phyloP scores from a whole-genome alignment of 306 rosid species.

The Fragaria ananassa region DNA sequence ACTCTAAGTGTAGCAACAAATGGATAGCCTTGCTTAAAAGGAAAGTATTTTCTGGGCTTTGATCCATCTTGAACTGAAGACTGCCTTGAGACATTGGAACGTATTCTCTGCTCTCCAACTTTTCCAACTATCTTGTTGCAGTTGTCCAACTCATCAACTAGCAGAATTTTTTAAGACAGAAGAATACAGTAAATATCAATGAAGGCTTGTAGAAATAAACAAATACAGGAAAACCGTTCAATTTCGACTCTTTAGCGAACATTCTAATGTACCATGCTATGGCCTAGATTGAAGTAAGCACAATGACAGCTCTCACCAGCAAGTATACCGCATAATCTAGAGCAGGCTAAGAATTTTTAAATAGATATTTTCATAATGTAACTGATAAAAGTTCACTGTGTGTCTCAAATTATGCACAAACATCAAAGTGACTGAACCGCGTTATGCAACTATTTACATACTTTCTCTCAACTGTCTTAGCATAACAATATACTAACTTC shows the following conservation, averaged over 20 bases:
- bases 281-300: neutral
- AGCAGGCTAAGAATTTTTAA: neutral
- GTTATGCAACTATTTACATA: neutral
- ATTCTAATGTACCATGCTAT: neutral
- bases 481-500: neutral
- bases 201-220: neutral
- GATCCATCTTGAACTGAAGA: slow-evolving; percentile 51
- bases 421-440: neutral
- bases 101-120: slow-evolving; percentile 43
- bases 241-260: neutral
- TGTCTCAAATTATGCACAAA: neutral
- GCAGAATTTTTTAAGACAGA: slow-evolving; percentile 22
- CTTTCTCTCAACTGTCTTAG: neutral
- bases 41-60: slow-evolving; percentile 62
- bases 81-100: slow-evolving; percentile 51
- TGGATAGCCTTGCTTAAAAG: slow-evolving; percentile 90
- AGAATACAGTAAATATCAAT: slow-evolving; percentile 4
- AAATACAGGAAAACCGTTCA: neutral
- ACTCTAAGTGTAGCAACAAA: slow-evolving; percentile 95
- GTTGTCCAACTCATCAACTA: slow-evolving; percentile 96
- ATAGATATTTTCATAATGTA: neutral
- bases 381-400: neutral
- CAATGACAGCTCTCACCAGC: neutral
- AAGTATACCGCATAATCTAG: neutral
- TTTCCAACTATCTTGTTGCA: slow-evolving; percentile 93